Conservation (phyloP, 345 rosid genomes). For the Salix exigua region DNA sequence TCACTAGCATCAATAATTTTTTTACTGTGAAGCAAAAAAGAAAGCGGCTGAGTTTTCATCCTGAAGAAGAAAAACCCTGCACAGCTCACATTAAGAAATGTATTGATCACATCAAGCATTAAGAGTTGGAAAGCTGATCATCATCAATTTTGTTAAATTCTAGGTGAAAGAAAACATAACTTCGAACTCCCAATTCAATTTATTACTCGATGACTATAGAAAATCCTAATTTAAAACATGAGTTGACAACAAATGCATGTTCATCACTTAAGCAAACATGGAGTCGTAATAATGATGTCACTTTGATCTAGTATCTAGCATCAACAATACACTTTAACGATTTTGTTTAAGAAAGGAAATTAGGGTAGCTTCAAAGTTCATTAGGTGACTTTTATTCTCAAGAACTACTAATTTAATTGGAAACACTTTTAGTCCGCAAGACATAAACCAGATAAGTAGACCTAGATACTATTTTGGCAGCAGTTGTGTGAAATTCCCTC, state of each 20-base stretch:
- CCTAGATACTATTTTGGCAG: neutral
- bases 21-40: conserved; percentile 81
- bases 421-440: neutral
- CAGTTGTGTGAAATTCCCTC: neutral
- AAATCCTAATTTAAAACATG: neutral
- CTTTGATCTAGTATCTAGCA: neutral
- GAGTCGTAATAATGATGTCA: neutral
- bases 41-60: conserved; percentile 81
- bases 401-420: too few relatives aligned
- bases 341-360: neutral
- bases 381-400: neutral
- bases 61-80: conserved; percentile 36
- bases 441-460: neutral
- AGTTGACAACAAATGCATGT: neutral
- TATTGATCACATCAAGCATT: neutral
- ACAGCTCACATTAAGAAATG: neutral
- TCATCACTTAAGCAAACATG: neutral
- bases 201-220: neutral
- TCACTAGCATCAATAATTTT: conserved; percentile 54
- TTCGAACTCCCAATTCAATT: too few relatives aligned
- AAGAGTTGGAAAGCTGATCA: too few relatives aligned
- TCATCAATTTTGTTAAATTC: too few relatives aligned
- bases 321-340: neutral
- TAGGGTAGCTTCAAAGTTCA: neutral
- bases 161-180: too few relatives aligned